Evolutionary conservation across 345 rosid genomes (phyloP).

Genomic region (Viola odorata): DNA sequence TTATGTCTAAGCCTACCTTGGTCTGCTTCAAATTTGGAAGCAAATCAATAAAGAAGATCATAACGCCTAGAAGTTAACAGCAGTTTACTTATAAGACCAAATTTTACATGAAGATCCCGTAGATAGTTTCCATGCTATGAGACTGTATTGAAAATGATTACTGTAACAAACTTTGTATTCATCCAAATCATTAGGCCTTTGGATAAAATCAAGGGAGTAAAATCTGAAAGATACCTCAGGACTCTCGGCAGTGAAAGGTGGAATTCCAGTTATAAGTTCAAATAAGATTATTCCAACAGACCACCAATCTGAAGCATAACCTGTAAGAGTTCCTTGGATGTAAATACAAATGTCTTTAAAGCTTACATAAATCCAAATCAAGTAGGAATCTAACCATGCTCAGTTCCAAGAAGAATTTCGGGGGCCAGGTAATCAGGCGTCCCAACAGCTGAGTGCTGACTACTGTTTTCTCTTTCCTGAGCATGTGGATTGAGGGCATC

Average conservation of each 20-base stretch:
- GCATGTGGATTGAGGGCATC: conserved; percentile 30
- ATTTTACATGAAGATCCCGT: no score
- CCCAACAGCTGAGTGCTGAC: conserved; percentile 63
- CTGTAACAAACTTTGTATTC: no score
- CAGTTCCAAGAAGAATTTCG: conserved; percentile 88
- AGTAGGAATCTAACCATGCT: conserved; percentile 49
- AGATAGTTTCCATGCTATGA: no score
- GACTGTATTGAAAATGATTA: no score
- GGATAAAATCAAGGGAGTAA: no score
- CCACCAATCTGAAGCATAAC: conserved; percentile 87
- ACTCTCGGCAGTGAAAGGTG: conserved; percentile 63
- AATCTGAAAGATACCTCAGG: conserved; percentile 53
- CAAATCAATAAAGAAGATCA: no score
- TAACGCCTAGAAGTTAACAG: no score
- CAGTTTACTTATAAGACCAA: no score
- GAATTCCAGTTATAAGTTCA: conserved; percentile 72
- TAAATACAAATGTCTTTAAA: conserved; percentile 20
- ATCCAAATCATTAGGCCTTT: no score
- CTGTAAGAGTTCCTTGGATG: conserved; percentile 38
- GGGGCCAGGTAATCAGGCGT: conserved; percentile 92
- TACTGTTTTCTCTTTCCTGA: conserved; percentile 42
- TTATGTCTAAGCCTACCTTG: no score
- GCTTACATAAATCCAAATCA: conserved; percentile 11
- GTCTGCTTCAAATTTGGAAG: no score
- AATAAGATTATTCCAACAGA: conserved; percentile 81